Base-by-base conservation (phyloP, 345 rosid genomes). In the Raphanus raphanistrum region DNA sequence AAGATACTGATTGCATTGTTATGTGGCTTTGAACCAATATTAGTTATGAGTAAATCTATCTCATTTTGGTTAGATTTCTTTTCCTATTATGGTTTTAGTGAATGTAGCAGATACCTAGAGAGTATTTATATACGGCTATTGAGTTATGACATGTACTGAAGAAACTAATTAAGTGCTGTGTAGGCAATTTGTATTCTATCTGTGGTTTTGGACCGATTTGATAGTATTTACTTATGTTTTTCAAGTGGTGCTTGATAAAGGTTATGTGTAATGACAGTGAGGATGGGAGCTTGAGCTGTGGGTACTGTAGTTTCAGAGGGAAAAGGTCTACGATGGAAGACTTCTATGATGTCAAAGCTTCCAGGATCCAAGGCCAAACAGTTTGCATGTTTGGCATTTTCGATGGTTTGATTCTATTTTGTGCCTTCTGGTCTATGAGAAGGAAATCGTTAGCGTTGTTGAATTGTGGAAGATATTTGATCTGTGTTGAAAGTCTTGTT, bases 251-350 rank as follows among this genome's bases (percentile, higher is more conserved):
- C 12, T 48, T 72, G 4, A 25, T 45, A 1, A 28, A 68, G 5
- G 35, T 63, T 74, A 13, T n/a, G 13, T 74, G 61, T 10, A 55
- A 82, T 85, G 79, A 72, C 97, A 93, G 99, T 77, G 93, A 90
- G 8, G 89, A 91, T 38, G 92, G 97, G 63, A 88, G 84, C 83
- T 69, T 96, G 83, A 93, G 93, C 89, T 96, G 98, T 79, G 99
- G 98, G 8, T 90, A 89, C 77, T 91, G 97, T 68, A 93, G 96
- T 84, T 93, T 91, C 82, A 80, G 94, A 85, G 99, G 99, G 77
- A 95, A 93, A 88, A 88, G 99, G 75, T 90, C 87, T 28, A 87
- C 93, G 21, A 96, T 96, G 98, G 98, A 96, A 81, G 98, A 96
- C 76, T 96, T 88, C 81, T 96, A 82, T 77, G 97, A 93, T 77